Conservation (phyloP, 2,329 filamentous ascomycete genomes). For the Waltergamsia citrina region DNA sequence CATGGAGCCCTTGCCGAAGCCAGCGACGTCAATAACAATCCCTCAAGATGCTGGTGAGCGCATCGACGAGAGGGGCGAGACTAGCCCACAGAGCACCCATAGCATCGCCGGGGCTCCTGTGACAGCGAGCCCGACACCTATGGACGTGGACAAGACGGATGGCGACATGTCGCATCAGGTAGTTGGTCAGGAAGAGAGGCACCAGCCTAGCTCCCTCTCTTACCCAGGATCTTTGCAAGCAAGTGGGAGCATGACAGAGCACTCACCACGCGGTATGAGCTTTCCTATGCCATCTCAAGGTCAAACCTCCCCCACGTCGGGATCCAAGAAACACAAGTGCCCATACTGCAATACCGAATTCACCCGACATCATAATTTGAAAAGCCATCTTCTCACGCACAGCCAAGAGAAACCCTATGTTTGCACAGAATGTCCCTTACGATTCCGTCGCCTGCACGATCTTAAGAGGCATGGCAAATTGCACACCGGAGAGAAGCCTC, state of each 20-base stretch:
- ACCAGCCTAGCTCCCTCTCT: slow-evolving; percentile 39
- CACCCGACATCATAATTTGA: slow-evolving; percentile 93
- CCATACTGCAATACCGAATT: slow-evolving; percentile 96
- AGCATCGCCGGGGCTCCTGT: slow-evolving; percentile 32
- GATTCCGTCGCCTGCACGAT: slow-evolving; percentile 88
- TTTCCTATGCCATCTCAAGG: slow-evolving; percentile 40
- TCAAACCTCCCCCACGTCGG: slow-evolving; percentile 43
- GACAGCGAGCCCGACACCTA: slow-evolving; percentile 40
- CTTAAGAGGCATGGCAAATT: slow-evolving; percentile 94
- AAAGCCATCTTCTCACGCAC: slow-evolving; percentile 93
- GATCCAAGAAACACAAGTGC: slow-evolving; percentile 85
- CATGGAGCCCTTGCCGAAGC: slow-evolving; percentile 28
- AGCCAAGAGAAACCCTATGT: slow-evolving; percentile 97
- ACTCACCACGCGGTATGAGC: slow-evolving; percentile 43
- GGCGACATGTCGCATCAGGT: slow-evolving; percentile 27
- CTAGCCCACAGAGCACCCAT: slow-evolving; percentile 32
- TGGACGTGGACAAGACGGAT: slow-evolving; percentile 42
- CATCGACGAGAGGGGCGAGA: slow-evolving; percentile 27
- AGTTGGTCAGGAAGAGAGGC: slow-evolving; percentile 40
- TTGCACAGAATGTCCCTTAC: slow-evolving; percentile 85
- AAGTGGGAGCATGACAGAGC: slow-evolving; percentile 29
- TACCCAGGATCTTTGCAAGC: slow-evolving; percentile 43
- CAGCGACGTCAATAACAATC: slow-evolving; percentile 20
- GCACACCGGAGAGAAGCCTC: slow-evolving; percentile 91
- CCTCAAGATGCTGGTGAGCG: slow-evolving; percentile 20